Conservation (phyloP, 1,284 basidiomycete genomes). For the Melampsora larici-populina region DNA sequence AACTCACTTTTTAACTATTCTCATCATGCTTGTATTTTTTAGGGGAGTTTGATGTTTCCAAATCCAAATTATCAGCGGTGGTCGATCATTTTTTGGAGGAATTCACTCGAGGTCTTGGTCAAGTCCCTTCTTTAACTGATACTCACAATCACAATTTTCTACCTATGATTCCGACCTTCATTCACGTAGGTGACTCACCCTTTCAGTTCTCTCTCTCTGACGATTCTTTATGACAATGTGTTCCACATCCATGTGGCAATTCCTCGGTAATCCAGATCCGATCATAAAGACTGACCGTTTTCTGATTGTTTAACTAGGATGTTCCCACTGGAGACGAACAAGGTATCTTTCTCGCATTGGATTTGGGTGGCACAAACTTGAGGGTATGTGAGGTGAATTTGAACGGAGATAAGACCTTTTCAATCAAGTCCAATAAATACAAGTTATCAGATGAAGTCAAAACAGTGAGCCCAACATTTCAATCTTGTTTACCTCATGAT, state of each 20-base stretch:
- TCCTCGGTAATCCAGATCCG: not conserved
- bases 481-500: not conserved
- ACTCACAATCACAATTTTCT: constrained; percentile 40
- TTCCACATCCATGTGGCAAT: not conserved
- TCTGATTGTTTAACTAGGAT: constrained; percentile 53
- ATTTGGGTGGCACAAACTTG: constrained; percentile 93
- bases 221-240: not conserved
- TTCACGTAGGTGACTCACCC: constrained; percentile 34
- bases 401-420: constrained; percentile 82
- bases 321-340: constrained; percentile 86
- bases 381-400: constrained; percentile 90
- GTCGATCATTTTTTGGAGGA: constrained; percentile 34
- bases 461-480: constrained; percentile 67
- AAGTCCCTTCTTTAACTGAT: constrained; percentile 39
- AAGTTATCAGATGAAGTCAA: constrained; percentile 84
- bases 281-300: not conserved
- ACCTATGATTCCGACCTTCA: constrained; percentile 49
- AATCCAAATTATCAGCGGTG: constrained; percentile 22
- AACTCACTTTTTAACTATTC: no score
- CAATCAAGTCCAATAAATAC: constrained; percentile 87
- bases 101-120: constrained; percentile 42
- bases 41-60: constrained; percentile 36
- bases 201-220: not conserved
- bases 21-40: not conserved
- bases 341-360: constrained; percentile 87